Base-by-base conservation (phyloP, 1,139 yeast genomes). In the Nadsonia commutata region DNA sequence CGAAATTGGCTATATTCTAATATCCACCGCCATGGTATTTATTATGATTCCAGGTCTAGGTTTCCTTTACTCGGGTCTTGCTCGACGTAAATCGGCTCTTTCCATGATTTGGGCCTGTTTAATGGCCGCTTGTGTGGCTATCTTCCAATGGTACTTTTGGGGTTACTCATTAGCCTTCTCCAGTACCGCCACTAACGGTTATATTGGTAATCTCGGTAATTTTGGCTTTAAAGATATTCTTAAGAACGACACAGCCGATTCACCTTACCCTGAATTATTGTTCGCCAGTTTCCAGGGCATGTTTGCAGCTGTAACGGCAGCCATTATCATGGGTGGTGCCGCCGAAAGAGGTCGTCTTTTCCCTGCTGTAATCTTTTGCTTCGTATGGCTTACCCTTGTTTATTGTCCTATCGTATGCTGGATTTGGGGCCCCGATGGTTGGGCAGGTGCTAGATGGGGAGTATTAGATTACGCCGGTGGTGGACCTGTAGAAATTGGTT, bases 401-500 rank as follows among this genome's bases (percentile, higher is more conserved):
- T 90, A 88, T 63, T 82, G 94, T 60, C 97, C 97, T 0, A 74
- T 90, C 19, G 93, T 90, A 3, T 83, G 78, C 64, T 88, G 97
- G 96, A 78, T 84, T 46, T 90, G 97, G 98, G 81, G 86, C 47
- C 56, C 80, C 1, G 78, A 79, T 40, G 97, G 97, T 38, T 90
- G 97, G 97, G 95, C 95, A 37, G 60, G 56, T 20, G 74, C 69
- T 62, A 71, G 74, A 53, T 88, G 95, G 74, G 95, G 95, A 18
- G 97, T 80, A 1, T 68, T 88, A 46, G 98, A 90, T 60, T 90
- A 85, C 62, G 97, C 98, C 27, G 98, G 98, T 36, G 96, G 96
- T 43, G 71, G 72, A 31, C 74, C 78, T 48, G 72, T 76, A n/a
- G 82, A 76, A 53, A 62, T 75, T 38, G 75, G 76, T 0, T 68